Percentiles rank a stretch among this genome's conserved stretches.
Evolutionary conservation across 2,329 filamentous ascomycete genomes (phyloP).

Genomic region (Ophiostoma populinum): DNA sequence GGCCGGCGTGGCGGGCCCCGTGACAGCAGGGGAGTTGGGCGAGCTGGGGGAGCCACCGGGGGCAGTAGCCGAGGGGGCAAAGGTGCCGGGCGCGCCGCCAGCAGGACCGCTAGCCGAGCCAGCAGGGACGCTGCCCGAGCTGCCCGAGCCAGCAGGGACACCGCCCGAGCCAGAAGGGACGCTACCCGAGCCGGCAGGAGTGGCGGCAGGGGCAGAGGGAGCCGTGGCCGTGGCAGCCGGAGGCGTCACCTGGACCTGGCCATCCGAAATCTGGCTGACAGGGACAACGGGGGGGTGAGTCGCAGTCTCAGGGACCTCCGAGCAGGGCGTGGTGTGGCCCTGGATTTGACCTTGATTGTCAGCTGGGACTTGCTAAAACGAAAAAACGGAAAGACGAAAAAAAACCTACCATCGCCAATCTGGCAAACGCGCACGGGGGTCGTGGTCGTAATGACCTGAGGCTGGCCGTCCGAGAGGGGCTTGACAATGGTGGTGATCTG

Average conservation of each 20-base stretch:
- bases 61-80: neutral
- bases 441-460: constrained; percentile 28
- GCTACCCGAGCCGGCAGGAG: neutral
- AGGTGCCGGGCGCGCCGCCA: neutral
- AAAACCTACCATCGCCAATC: constrained; percentile 27
- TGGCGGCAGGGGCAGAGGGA: neutral
- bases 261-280: constrained; percentile 28
- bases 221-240: constrained; percentile 6
- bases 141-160: neutral
- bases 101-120: no score
- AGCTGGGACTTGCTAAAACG: no score
- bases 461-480: constrained; percentile 31
- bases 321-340: constrained; percentile 28
- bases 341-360: constrained; percentile 28
- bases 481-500: constrained; percentile 31
- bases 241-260: constrained; percentile 28
- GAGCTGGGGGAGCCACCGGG: neutral
- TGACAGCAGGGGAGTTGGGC: neutral
- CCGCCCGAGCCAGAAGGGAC: neutral
- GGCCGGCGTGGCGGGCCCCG: no score
- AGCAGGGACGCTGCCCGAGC: neutral
- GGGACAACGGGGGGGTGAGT: constrained; percentile 15
- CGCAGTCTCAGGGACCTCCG: constrained; percentile 17
- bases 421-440: constrained; percentile 31
- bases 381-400: no score